Evolutionary conservation across 2,329 filamentous ascomycete species (phyloP).

Genomic region (Didymella pomorum): DNA sequence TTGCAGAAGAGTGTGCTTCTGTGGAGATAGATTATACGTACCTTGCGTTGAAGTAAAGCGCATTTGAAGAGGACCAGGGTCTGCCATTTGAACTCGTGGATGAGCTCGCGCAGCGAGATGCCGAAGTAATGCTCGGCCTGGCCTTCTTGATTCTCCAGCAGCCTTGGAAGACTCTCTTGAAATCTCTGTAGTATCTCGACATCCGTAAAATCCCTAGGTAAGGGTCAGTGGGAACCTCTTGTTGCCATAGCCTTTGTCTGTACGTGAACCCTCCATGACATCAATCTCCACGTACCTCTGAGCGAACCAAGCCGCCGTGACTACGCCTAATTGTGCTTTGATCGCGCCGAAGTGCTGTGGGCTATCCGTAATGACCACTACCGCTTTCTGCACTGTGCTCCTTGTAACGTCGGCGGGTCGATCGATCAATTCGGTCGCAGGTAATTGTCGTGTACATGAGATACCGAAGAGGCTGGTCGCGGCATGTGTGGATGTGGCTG

Average conservation of each 20-base stretch:
- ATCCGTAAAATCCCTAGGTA: conserved; percentile 78
- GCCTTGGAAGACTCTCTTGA: conserved; percentile 79
- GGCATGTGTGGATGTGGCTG: conserved; percentile 56
- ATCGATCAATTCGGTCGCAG: conserved; percentile 77
- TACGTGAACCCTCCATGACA: background rate
- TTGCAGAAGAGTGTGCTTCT: background rate
- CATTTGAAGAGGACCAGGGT: conserved; percentile 94
- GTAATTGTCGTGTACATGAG: conserved; percentile 90
- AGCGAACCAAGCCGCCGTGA: conserved; percentile 95
- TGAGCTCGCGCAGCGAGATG: conserved; percentile 83
- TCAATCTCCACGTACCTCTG: conserved; percentile 66
- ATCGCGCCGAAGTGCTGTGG: conserved; percentile 91
- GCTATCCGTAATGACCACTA: conserved; percentile 91
- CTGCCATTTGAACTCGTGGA: conserved; percentile 94
- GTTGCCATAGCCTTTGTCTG: background rate
- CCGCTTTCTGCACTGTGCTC: conserved; percentile 96
- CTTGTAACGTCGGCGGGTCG: conserved; percentile 90
- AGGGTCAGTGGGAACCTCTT: conserved; percentile 21
- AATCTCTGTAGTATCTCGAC: conserved; percentile 89
- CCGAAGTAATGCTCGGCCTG: conserved; percentile 87
- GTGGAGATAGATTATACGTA: conserved; percentile 51
- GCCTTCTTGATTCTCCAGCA: conserved; percentile 68
- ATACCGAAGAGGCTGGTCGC: conserved; percentile 93
- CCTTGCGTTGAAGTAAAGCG: conserved; percentile 92
- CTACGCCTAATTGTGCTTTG: conserved; percentile 85